These are phyloP conservation scores for Fusarium buharicum DNA, from an alignment of 2,329 filamentous ascomycete genomes.

Conservation along the genomic window DNA sequence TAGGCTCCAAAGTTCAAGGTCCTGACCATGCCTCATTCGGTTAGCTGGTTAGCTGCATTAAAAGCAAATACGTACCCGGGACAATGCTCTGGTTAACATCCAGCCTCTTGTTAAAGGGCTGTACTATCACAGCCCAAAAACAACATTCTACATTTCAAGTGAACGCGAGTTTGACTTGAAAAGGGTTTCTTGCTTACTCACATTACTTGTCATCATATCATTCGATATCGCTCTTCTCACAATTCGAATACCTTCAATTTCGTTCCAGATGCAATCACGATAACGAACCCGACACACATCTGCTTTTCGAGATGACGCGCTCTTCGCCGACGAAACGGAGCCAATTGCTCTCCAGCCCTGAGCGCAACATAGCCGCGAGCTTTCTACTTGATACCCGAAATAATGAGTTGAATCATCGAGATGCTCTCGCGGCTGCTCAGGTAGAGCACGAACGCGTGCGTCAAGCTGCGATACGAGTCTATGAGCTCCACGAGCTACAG, in stretches of 20 bases:
- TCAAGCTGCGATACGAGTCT: conserved; percentile 60
- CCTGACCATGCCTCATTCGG: conserved; percentile 4
- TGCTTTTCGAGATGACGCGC: conserved; percentile 53
- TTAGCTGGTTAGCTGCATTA: conserved; percentile 15
- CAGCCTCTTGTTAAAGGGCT: conserved; percentile 37
- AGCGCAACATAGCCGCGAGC: conserved; percentile 62
- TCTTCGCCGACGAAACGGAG: conserved; percentile 55
- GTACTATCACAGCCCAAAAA: conserved; percentile 37
- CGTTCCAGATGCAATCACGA: conserved; percentile 37
- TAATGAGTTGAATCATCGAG: conserved; percentile 69
- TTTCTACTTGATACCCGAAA: conserved; percentile 72
- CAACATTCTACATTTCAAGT: conserved; percentile 19
- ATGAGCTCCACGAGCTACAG: conserved; percentile 59
- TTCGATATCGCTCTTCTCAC: neutral
- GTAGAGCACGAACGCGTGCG: conserved; percentile 74
- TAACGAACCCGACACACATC: conserved; percentile 28
- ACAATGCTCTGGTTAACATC: conserved; percentile 37
- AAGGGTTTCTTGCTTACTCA: neutral
- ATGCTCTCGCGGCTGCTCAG: conserved; percentile 73
- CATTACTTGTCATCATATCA: neutral
- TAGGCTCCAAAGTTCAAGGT: too few relatives aligned
- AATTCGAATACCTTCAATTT: neutral
- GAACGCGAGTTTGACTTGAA: conserved; percentile 6
- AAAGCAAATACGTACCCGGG: conserved; percentile 25
- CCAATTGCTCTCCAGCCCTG: conserved; percentile 55